Conservation (phyloP, 2,329 filamentous ascomycete genomes). For the Stemphylium vesicarium region DNA sequence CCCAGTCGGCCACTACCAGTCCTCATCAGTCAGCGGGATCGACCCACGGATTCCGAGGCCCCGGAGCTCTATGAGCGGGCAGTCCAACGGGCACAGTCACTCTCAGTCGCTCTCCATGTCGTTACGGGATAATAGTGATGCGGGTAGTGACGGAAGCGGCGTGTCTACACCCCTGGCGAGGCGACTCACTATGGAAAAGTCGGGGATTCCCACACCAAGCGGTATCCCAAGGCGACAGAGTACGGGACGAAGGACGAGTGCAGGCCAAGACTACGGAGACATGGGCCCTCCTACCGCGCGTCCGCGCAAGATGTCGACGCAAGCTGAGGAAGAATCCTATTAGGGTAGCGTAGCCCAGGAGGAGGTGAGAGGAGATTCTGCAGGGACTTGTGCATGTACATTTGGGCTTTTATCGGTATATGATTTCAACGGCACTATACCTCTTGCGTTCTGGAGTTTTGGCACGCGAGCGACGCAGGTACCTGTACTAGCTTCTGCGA, state of each 20-base stretch:
- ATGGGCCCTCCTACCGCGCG: conserved; percentile 57
- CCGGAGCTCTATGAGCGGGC: conserved; percentile 73
- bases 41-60: conserved; percentile 59
- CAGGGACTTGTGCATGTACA: conserved; percentile 25
- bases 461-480: conserved; percentile 18
- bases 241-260: conserved; percentile 50
- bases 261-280: conserved; percentile 50
- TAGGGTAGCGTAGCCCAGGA: conserved; percentile 35
- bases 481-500: conserved; percentile 7
- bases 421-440: conserved; percentile 30
- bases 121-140: conserved; percentile 59
- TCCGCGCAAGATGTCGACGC: conserved; percentile 58
- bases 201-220: conserved; percentile 58
- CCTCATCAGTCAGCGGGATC: conserved; percentile 56
- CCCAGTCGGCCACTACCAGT: conserved; percentile 64
- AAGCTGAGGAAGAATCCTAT: conserved; percentile 65
- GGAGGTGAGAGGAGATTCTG: conserved; percentile 18
- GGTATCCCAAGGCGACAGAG: conserved; percentile 60
- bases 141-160: conserved; percentile 50
- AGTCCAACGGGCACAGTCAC: conserved; percentile 48
- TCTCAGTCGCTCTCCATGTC: conserved; percentile 41
- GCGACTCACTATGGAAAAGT: conserved; percentile 53
- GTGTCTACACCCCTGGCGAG: conserved; percentile 53
- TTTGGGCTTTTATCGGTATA: conserved; percentile 23
- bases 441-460: conserved; percentile 24